A percentile compares a stretch with the other conserved stretches of the same genome.
Evolutionary conservation across 1,284 basidiomycete species (phyloP).

Genomic region (Cryptococcus amylolentus): DNA sequence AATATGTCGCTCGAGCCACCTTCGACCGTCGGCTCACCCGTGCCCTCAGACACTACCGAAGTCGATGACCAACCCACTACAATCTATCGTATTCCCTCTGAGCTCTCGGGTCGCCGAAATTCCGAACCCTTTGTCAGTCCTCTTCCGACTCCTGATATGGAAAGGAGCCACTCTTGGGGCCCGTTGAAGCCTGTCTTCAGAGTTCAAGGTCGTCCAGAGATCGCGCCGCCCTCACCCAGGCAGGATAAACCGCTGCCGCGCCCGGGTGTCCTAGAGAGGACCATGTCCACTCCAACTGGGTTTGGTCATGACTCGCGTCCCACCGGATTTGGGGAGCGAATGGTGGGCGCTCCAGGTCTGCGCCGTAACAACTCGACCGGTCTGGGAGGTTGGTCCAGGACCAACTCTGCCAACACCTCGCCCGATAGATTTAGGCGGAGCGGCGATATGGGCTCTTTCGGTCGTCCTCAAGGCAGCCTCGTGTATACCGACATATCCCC

Average conservation of each 20-base stretch:
- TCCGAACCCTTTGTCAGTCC: not conserved
- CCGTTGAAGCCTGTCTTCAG: not conserved
- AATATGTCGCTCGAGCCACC: no score
- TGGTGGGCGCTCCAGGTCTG: not conserved
- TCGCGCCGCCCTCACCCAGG: not conserved
- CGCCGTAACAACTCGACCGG: not conserved
- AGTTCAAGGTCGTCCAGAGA: not conserved
- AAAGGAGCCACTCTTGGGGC: not conserved
- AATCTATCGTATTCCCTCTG: not conserved
- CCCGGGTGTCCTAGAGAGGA: not conserved
- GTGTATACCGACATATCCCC: no score
- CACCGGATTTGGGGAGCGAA: not conserved
- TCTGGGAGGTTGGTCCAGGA: not conserved
- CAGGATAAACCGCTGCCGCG: not conserved
- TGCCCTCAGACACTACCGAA: no score
- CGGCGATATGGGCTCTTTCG: no score
- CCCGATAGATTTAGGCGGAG: no score
- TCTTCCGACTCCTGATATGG: not conserved
- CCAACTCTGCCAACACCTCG: no score
- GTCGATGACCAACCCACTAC: not conserved
- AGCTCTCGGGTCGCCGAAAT: not conserved
- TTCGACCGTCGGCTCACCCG: no score
- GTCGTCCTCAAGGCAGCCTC: no score
- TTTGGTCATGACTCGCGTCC: not conserved
- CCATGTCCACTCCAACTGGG: not conserved